phyloP scores from a whole-genome alignment of 192 early-diverging fungal genomes.

The Backusella psychrophila region DNA sequence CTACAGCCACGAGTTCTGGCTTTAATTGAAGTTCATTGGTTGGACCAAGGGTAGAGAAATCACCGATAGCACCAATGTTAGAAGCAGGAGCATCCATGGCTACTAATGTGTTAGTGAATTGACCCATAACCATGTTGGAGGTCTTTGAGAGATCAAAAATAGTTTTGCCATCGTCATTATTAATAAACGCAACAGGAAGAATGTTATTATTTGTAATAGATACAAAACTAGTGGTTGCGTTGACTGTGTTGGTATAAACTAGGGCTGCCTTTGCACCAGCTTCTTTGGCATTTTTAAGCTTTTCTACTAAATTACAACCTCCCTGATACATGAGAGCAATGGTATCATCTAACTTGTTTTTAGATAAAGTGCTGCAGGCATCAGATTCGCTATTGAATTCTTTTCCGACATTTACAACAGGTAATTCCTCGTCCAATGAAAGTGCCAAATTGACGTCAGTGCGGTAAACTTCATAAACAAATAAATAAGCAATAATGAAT shows the following conservation, averaged over 20 bases:
- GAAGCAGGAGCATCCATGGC: neutral
- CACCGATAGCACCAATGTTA: slow-evolving; percentile 40
- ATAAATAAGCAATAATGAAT: neutral
- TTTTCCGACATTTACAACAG: slow-evolving; percentile 40
- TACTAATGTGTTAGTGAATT: slow-evolving; percentile 14
- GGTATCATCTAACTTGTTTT: slow-evolving; percentile 35
- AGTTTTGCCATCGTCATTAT: neutral
- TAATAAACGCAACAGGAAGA: slow-evolving; percentile 24
- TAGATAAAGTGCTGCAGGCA: slow-evolving; percentile 47
- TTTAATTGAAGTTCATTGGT: slow-evolving; percentile 63
- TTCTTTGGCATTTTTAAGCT: slow-evolving; percentile 49
- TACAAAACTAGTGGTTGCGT: neutral
- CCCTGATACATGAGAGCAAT: slow-evolving; percentile 65
- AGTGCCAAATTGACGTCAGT: slow-evolving; percentile 9
- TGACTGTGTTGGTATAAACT: slow-evolving; percentile 48
- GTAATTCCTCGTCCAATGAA: neutral
- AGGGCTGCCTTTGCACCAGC: slow-evolving; percentile 66
- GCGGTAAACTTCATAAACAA: slow-evolving; percentile 10
- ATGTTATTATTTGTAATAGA: neutral
- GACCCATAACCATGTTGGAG: neutral
- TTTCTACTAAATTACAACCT: slow-evolving; percentile 56
- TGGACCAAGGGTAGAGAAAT: slow-evolving; percentile 72
- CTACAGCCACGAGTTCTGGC: slow-evolving; percentile 50
- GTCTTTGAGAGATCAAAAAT: neutral
- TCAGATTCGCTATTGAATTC: slow-evolving; percentile 43